phyloP scores from a whole-genome alignment of 768 basidiomycete genomes.

The Mrakia gelida region DNA sequence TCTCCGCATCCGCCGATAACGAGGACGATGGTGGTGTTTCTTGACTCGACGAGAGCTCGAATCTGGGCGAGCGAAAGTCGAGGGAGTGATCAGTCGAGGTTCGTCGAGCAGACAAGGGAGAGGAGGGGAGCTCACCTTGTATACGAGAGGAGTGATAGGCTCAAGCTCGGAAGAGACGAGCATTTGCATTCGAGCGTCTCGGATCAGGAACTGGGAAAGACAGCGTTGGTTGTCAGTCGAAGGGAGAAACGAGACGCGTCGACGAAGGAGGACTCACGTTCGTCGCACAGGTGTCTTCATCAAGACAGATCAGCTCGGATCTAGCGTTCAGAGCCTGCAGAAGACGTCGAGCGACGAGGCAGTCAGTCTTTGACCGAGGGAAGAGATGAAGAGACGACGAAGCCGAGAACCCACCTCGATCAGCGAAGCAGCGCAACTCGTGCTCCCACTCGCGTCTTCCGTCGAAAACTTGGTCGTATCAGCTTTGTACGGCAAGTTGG shows the following conservation, averaged over 20 bases:
- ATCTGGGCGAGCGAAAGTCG: not conserved
- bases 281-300: constrained; percentile 11
- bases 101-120: too few relatives aligned
- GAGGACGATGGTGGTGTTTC: constrained; percentile 3
- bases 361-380: too few relatives aligned
- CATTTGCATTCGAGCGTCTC: constrained; percentile 4
- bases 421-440: not conserved
- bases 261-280: not conserved
- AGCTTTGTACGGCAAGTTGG: not conserved
- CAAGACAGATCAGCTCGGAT: not conserved
- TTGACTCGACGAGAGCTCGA: not conserved
- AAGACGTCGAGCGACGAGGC: not conserved
- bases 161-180: not conserved
- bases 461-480: not conserved
- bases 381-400: not conserved
- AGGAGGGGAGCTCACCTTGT: not conserved
- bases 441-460: not conserved
- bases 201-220: not conserved
- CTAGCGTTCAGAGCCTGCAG: not conserved
- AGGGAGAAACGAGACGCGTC: not conserved
- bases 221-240: not conserved
- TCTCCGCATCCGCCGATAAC: constrained; percentile 5
- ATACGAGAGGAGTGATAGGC: constrained; percentile 10
- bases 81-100: too few relatives aligned
- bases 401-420: not conserved